Evolutionary conservation across 2,329 filamentous ascomycete genomes (phyloP).

Genomic region (Aspergillus sp.): DNA sequence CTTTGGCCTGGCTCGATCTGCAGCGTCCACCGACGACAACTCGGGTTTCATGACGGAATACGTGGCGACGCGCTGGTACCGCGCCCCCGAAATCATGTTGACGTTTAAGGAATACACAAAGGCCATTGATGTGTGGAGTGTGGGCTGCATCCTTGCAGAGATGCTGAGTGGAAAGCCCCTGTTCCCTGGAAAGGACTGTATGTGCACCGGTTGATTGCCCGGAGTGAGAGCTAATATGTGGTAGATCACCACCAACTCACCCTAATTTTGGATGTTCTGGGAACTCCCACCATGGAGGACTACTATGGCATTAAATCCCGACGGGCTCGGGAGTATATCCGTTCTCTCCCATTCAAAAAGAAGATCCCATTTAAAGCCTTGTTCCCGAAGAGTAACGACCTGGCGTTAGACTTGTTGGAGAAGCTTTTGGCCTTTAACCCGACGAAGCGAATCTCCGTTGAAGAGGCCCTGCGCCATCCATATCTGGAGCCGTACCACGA

Average conservation of each 20-base stretch:
- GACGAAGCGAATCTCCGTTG: constrained; percentile 96
- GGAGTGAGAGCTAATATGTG: constrained; percentile 1
- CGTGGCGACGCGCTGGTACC: constrained; percentile 97
- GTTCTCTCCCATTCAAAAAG: constrained; percentile 98
- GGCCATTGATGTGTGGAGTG: constrained; percentile 98
- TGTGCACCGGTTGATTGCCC: constrained; percentile 37
- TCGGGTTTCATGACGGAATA: constrained; percentile 99
- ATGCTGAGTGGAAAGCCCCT: constrained; percentile 98
- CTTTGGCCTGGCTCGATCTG: constrained; percentile 92
- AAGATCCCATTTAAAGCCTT: constrained; percentile 97
- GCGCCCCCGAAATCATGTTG: constrained; percentile 98
- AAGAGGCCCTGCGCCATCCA: constrained; percentile 94
- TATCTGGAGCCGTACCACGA: constrained; percentile 99
- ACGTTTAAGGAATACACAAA: constrained; percentile 99
- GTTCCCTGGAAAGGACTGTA: constrained; percentile 98
- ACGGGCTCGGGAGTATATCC: constrained; percentile 95
- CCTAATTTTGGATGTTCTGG: constrained; percentile 92
- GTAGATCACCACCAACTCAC: constrained; percentile 96
- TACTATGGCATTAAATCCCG: constrained; percentile 99
- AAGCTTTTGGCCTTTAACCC: constrained; percentile 97
- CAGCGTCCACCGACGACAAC: constrained; percentile 96
- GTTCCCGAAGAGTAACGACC: constrained; percentile 98
- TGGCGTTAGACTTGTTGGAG: constrained; percentile 90
- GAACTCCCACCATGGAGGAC: constrained; percentile 98
- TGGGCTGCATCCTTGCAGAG: constrained; percentile 95